Conservation (phyloP, 2,329 filamentous ascomycete genomes). For the Alternaria ethzedia region DNA sequence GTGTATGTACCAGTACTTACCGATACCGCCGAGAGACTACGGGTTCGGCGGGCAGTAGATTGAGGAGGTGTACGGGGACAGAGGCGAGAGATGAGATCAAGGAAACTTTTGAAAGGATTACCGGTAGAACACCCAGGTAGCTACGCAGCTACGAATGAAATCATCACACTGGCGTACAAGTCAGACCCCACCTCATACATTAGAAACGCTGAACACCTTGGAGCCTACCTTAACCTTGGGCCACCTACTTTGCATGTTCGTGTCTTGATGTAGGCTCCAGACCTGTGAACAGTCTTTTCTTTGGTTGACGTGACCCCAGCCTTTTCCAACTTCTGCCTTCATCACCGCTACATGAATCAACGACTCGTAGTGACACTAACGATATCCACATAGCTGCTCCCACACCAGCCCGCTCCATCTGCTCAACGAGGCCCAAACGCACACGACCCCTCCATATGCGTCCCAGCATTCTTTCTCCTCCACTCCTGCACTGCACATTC, state of each 20-base stretch:
- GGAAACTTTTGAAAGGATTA: not conserved
- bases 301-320: no score
- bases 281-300: no score
- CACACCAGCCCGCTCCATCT: not conserved
- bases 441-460: conserved; percentile 14
- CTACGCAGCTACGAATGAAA: not conserved
- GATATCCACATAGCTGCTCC: rapidly evolving
- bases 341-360: not conserved
- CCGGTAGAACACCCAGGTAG: not conserved
- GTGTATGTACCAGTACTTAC: conserved; percentile 7
- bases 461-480: conserved; percentile 16
- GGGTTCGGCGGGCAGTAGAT: not conserved
- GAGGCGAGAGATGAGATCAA: not conserved
- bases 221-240: not conserved
- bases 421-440: not conserved
- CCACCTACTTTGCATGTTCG: not conserved
- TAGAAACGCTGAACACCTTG: no score
- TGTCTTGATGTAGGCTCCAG: not conserved
- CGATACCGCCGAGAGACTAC: not conserved
- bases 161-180: not conserved
- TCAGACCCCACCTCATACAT: not conserved
- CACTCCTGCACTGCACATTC: conserved; percentile 2
- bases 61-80: not conserved
- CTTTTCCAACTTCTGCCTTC: not conserved
- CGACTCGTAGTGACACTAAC: no score